Evolutionary conservation across 768 basidiomycete genomes (phyloP), one percentile per base, ranked within the genome.

Genomic region (Mycena chlorophos): DNA sequence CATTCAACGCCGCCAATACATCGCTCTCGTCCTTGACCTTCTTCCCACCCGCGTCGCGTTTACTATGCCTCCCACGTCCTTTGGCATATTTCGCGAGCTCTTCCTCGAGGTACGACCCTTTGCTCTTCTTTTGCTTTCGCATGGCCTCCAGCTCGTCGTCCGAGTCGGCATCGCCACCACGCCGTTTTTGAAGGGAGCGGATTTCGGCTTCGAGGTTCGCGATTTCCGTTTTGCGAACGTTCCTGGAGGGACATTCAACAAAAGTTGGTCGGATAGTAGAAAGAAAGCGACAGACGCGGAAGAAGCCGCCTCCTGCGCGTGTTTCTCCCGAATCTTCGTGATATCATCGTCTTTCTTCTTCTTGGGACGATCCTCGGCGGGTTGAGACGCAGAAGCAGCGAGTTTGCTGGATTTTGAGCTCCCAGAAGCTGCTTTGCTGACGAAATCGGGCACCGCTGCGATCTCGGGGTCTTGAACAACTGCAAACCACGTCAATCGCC

Each of bases 171-270:
- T 76, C 75, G 1, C 77, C 82, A 25, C 77, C 80, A 8, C 80
- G 81, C 39, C 78, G 79, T 57, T 85, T 84, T 26, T 83, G 77
- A 5, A 96, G 82, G 58, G 83, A 87, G 23, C 91, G 87, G 52
- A 98, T 89, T 42, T 93, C 89, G 5, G 84, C 85, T 69, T 98
- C 92, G 86, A 98, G 91, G 63, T 82, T 87, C 62, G 86, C 87
- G 49, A 97, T 91, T 68, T 94, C 86, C 5, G 83, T 76, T 65
- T 87, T 82, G 20, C 89, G 88, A 12, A 80, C 71, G 29, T 78
- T 77, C 50, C 88, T 93, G 55, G 3, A 43, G 30, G 26, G 4
- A 54, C 20, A 19, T 43, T 19, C 37, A 52, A 16, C 25, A 12
- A 20, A 5, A 23, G 31, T 29, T 26, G 20, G 22, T 29, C 30